Evolutionary conservation across 352 stramenopile species (phyloP), one percentile per base, ranked within the genome.

Genomic region (Globisporangium alternatum): DNA sequence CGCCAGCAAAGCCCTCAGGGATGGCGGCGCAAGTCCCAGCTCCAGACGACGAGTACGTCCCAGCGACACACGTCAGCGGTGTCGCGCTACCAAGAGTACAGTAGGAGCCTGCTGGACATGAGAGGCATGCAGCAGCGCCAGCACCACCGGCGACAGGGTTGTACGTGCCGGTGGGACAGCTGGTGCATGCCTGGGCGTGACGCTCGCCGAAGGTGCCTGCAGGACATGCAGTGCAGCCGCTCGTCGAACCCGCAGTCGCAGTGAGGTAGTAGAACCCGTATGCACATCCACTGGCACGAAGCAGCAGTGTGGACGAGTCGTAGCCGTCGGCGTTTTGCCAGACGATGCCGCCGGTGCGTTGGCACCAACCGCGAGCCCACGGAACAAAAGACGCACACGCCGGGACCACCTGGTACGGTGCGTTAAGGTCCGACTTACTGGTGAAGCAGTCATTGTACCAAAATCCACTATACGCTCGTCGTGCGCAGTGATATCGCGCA

Each of bases 281-380:
- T 5, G 49, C 25, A 44, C 80, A 89, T 15, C 30, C 72, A n/a
- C 72, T 69, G 33, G 81, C 74, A 6, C 74, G 76, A 22, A 89
- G 55, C 13, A 89, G 57, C n/a, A 89, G 51, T 43, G 56, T 76
- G 12, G 75, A 75, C 9, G 68, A 76, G 30, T 79, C 74, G 54
- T 83, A 86, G 1, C 77, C 77, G 56, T 86, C 76, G 0, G 72
- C 57, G 33, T 79, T 78, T n/a, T 77, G 66, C 80, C 80, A 89
- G 21, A 81, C 55, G 35, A 87, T 84, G n/a, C 62, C 71, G 28
- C 78, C 77, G 2, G 66, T 75, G 39, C 75, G 71, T 7, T 70
- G 66, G 53, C 77, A 87, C 80, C 77, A 89, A 30, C 67, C 71
- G 69, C 77, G 58, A 2, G 71, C 70, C 80, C 80, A 89, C 10